Evolutionary conservation across 2,329 filamentous ascomycete species (phyloP), one percentile per base, ranked within the genome.

Genomic region (Amphichorda felina): DNA sequence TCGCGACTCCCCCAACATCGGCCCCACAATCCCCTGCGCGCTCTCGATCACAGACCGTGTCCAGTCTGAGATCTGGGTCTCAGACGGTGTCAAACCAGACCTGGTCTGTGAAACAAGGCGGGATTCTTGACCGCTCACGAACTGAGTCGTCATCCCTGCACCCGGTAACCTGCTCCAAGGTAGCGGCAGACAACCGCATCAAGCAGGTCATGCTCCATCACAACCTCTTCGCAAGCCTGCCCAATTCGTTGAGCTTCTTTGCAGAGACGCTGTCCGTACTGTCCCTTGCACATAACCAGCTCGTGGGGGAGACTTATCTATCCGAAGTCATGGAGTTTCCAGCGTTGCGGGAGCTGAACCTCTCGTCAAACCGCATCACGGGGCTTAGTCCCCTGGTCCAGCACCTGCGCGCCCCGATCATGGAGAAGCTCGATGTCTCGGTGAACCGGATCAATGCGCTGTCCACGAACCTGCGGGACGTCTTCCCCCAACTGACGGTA

Each of bases 361-460:
- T 96, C 16, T 67, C 75, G 30, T 72, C 73, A 17, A 89, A 91
- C 51, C 78, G 78, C 31, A 74, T 95, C 40, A 77, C 73, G 0
- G 75, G 75, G 3, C 60, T 95, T 8, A 66, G 71, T 2, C 74
- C 80, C 1, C 59, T 96, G 13, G 68, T 75, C 3, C 58, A 64
- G 5, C 63, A 75, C 43, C 68, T 96, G 5, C 66, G 70, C n/a
- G 86, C 88, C 0, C 86, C 87, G 0, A 65, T 61, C 6, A 68
- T 96, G 6, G 74, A 80, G 36, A 82, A 81, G 45, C 66, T 95
- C 2, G 84, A 96, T 50, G 67, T 93, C 7, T 86, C 82, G 17
- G 72, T 81, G 43, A 96, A 96, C 53, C 77, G 82, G n/a, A 60
- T 96, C 21, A 71, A 75, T 1, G 69, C 70, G 1, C 64, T 95